Conservation (phyloP, 208 protist species). For the Trypanosoma theileri region DNA sequence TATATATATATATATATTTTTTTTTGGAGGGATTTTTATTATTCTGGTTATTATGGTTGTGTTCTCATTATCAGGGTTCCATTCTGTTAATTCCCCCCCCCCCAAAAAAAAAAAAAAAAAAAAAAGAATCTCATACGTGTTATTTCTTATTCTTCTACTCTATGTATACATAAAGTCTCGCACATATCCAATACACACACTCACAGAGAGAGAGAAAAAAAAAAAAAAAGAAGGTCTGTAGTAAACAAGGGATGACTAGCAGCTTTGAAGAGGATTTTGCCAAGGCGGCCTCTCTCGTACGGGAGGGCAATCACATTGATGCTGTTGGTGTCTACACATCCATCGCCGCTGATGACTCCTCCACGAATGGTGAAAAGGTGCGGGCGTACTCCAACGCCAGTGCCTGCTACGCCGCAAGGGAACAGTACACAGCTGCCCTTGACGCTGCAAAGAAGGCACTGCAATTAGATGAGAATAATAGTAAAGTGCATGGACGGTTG, state of each 20-base stretch:
- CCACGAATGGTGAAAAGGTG: slow-evolving; percentile 33
- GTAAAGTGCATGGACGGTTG: slow-evolving; percentile 58
- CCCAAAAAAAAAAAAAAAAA: no score
- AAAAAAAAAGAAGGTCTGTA: slow-evolving; percentile 1
- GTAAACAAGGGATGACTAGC: neutral
- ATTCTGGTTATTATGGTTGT: no score
- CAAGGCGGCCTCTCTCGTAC: slow-evolving; percentile 52
- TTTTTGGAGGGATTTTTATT: neutral
- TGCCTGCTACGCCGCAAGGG: slow-evolving; percentile 65
- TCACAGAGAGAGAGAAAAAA: neutral
- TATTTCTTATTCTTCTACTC: no score
- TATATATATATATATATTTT: neutral
- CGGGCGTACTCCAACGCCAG: slow-evolving; percentile 83
- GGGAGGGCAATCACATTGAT: slow-evolving; percentile 41
- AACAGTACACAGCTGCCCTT: slow-evolving; percentile 58
- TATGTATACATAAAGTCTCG: no score
- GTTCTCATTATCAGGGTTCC: no score
- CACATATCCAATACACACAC: neutral
- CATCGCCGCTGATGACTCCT: slow-evolving; percentile 29
- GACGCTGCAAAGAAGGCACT: slow-evolving; percentile 51
- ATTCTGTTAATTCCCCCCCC: no score
- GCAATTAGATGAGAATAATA: slow-evolving; percentile 44
- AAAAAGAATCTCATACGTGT: no score
- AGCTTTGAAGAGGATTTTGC: slow-evolving; percentile 47
- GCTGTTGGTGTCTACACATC: slow-evolving; percentile 51